Conservation (phyloP, 2,329 filamentous ascomycete species). For the Pseudonectria buxi region DNA sequence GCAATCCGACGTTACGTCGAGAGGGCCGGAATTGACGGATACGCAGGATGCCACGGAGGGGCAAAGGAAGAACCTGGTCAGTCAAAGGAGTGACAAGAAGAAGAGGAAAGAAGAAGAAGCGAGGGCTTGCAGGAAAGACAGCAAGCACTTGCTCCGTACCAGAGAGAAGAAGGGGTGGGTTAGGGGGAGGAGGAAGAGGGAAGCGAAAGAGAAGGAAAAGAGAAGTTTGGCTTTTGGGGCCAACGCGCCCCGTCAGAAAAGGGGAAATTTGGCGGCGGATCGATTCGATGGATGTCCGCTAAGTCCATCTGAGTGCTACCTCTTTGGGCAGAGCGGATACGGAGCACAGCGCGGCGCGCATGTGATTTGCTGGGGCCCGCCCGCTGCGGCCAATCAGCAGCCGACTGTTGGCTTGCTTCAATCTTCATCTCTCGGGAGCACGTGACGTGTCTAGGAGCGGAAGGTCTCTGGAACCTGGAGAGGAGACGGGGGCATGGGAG, state of each 20-base stretch:
- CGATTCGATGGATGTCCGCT: slow-evolving; percentile 13
- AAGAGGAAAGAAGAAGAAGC: slow-evolving; percentile 16
- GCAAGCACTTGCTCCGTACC: no score
- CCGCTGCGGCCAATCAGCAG: slow-evolving; percentile 15
- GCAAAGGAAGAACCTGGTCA: slow-evolving; percentile 9
- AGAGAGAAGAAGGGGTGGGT: slow-evolving; percentile 20
- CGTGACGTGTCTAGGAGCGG: slow-evolving; percentile 9
- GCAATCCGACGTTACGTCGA: background rate
- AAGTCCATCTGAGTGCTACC: background rate
- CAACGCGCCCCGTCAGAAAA: slow-evolving; percentile 26
- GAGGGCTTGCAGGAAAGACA: slow-evolving; percentile 6
- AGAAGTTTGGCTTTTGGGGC: slow-evolving; percentile 11
- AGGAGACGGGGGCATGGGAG: no score
- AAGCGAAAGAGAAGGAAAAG: slow-evolving; percentile 14
- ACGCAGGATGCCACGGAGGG: slow-evolving; percentile 21
- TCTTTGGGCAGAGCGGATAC: no score
- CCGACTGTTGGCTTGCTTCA: slow-evolving; percentile 5
- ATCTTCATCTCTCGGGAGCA: slow-evolving; percentile 5
- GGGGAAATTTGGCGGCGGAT: slow-evolving; percentile 30
- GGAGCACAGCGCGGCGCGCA: slow-evolving; percentile 9
- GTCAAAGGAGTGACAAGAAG: slow-evolving; percentile 32
- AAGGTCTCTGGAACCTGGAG: no score
- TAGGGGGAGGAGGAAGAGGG: slow-evolving; percentile 16
- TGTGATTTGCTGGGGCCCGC: slow-evolving; percentile 25
- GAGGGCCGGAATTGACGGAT: slow-evolving; percentile 19